Percentiles rank a stretch among this genome's conserved stretches.
phyloP scores from a whole-genome alignment of 202 grass and related monocot genomes.

The Zizania palustris region DNA sequence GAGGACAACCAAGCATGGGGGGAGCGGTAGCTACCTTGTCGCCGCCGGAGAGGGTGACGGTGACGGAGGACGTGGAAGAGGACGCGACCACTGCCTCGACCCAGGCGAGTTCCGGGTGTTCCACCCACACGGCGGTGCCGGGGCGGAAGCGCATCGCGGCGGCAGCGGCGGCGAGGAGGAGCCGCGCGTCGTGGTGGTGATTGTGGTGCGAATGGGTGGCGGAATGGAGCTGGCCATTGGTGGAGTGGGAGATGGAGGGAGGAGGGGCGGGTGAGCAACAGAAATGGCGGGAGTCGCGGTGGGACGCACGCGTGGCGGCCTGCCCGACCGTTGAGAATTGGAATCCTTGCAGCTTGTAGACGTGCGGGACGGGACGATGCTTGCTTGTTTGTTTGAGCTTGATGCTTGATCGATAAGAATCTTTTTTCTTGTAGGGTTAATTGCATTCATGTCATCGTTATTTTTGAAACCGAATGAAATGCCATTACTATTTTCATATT shows the following conservation, averaged over 20 bases:
- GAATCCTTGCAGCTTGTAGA: neutral
- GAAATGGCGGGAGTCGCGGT: slow-evolving; percentile 28
- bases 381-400: too few relatives aligned
- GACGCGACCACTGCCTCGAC: slow-evolving; percentile 54
- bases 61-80: slow-evolving; percentile 28
- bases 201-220: slow-evolving; percentile 1
- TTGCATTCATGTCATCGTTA: too few relatives aligned
- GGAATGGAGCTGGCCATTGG: slow-evolving; percentile 26
- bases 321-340: slow-evolving; percentile 1
- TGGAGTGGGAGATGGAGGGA: neutral
- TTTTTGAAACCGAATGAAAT: too few relatives aligned
- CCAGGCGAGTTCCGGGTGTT: slow-evolving; percentile 54
- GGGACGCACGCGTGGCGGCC: slow-evolving; percentile 6
- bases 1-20: neutral
- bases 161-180: neutral
- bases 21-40: slow-evolving; percentile 35
- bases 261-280: slow-evolving; percentile 15
- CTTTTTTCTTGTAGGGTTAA: too few relatives aligned
- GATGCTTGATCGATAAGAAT: too few relatives aligned
- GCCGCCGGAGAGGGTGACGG: slow-evolving; percentile 38
- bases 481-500: too few relatives aligned
- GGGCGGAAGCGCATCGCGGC: slow-evolving; percentile 40
- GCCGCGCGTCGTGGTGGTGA: neutral
- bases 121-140: slow-evolving; percentile 61
- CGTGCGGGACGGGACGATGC: too few relatives aligned